Base-by-base conservation (phyloP, 192 early-diverging fungal genomes). In the Backusella mclennaniae region DNA sequence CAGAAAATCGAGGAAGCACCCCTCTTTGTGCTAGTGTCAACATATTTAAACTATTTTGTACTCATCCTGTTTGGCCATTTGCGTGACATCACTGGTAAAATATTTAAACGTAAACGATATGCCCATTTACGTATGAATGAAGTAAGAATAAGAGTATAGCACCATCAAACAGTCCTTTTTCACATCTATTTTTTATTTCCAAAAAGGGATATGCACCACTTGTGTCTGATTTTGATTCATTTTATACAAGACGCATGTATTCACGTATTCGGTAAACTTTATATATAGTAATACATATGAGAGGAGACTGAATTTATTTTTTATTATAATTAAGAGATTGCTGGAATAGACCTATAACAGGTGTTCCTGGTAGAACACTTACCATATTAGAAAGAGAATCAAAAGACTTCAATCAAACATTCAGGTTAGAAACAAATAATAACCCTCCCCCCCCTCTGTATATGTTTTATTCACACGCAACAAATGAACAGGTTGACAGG, bases 181-280 rank as follows among this genome's bases (percentile, higher is more conserved):
- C 6, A 23, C 29, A 71, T 26, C 6, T 41, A 8, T 21, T 31
- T 67, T 19, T 68, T 6, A 4, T 19, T 29, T n/a, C 0, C 21
- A 33, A 33, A 33, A n/a, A 73, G 83, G 90, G 96, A 7, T 94
- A 89, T 75, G 95, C 96, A 59, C 92, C 95, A 35, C 82, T 97
- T 75, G 94, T 93, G 70, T 93, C 93, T 35, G 96, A 95, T 75
- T 97, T 97, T 86, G 95, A 97, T 84, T 95, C 93, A 76, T 92
- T 97, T 83, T 96, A 95, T 86, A 89, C 89, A 75, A 92, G 96
- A 26, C 90, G 93, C 29, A 85, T 97, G 66, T 97, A 96, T 80
- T 74, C 84, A 5, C 90, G 96, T 59, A 96, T 96, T 81, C 76
- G 82, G 82, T 84, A 84, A 44, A 53, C 9, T 33, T 23, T 29